Evolutionary conservation across 208 protist genomes (phyloP).

Genomic region (Tritrichomonas musculus): DNA sequence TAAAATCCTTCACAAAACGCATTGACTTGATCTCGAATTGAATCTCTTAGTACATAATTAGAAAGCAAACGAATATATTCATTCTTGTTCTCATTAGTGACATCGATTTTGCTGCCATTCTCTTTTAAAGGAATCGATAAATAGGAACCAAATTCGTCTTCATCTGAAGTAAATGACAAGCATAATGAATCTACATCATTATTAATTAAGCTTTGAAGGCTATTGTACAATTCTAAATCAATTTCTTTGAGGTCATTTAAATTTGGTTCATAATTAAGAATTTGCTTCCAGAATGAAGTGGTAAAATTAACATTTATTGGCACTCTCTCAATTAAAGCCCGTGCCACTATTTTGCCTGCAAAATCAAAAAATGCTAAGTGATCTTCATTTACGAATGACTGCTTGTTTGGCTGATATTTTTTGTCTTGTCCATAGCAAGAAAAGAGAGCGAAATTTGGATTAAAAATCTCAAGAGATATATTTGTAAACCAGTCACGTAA

Average conservation of each 20-base stretch:
- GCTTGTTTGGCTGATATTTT: slow-evolving; percentile 83
- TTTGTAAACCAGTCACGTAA: slow-evolving; percentile 42
- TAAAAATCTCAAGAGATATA: slow-evolving; percentile 39
- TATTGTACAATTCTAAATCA: slow-evolving; percentile 81
- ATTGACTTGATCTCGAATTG: slow-evolving; percentile 80
- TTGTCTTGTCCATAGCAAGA: slow-evolving; percentile 32
- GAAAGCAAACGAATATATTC: slow-evolving; percentile 88
- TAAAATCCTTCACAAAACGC: slow-evolving; percentile 88
- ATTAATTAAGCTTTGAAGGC: slow-evolving; percentile 76
- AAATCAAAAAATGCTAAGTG: slow-evolving; percentile 94
- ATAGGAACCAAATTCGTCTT: slow-evolving; percentile 76
- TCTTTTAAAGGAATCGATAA: slow-evolving; percentile 78
- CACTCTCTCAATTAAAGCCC: slow-evolving; percentile 70
- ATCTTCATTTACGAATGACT: slow-evolving; percentile 78
- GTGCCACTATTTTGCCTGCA: slow-evolving; percentile 62
- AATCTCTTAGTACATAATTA: slow-evolving; percentile 75
- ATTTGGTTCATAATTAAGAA: slow-evolving; percentile 73
- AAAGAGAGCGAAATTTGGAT: slow-evolving; percentile 44
- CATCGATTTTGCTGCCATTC: slow-evolving; percentile 72
- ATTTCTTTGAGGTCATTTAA: slow-evolving; percentile 86
- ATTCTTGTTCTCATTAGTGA: slow-evolving; percentile 87
- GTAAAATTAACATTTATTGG: slow-evolving; percentile 91
- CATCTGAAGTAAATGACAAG: slow-evolving; percentile 79
- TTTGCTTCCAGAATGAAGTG: slow-evolving; percentile 91
- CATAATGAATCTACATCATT: slow-evolving; percentile 76